A percentile compares a stretch with the other conserved stretches of the same genome.
phyloP scores from a whole-genome alignment of 2,329 filamentous ascomycete genomes.

The Bertia moriformis region DNA sequence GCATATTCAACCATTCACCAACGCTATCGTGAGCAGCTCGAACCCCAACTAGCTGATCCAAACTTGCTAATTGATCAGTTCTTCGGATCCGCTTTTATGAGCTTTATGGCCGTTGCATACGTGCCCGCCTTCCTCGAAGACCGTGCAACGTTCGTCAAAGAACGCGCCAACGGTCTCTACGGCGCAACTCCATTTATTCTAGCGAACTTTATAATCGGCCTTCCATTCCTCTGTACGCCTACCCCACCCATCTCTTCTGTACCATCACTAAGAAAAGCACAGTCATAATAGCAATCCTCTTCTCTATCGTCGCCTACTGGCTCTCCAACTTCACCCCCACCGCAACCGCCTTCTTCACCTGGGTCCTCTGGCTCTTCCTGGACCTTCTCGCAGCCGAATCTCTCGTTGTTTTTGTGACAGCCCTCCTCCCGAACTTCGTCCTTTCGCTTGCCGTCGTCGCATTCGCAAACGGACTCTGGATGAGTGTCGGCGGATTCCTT shows the following conservation, averaged over 20 bases:
- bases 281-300: slow-evolving; percentile 61
- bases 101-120: slow-evolving; percentile 73
- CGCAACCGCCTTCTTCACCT: slow-evolving; percentile 56
- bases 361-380: slow-evolving; percentile 73
- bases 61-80: slow-evolving; percentile 27
- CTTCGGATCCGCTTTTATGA: slow-evolving; percentile 63
- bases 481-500: slow-evolving; percentile 73
- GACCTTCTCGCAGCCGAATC: slow-evolving; percentile 72
- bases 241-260: background rate
- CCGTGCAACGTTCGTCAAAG: slow-evolving; percentile 56
- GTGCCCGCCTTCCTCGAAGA: slow-evolving; percentile 75
- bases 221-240: slow-evolving; percentile 57
- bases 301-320: slow-evolving; percentile 67
- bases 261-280: too few relatives aligned
- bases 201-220: slow-evolving; percentile 68
- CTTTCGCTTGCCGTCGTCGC: slow-evolving; percentile 65
- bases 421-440: slow-evolving; percentile 66
- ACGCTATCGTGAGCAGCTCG: slow-evolving; percentile 46
- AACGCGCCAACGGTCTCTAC: slow-evolving; percentile 70
- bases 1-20: slow-evolving; percentile 69
- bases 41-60: background rate
- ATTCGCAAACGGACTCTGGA: slow-evolving; percentile 81
- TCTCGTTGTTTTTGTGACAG: slow-evolving; percentile 63
- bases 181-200: slow-evolving; percentile 59
- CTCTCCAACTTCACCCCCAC: slow-evolving; percentile 60